These are phyloP conservation scores for Boletus sp. DNA, from an alignment of 768 basidiomycete genomes.

Conservation along the genomic window DNA sequence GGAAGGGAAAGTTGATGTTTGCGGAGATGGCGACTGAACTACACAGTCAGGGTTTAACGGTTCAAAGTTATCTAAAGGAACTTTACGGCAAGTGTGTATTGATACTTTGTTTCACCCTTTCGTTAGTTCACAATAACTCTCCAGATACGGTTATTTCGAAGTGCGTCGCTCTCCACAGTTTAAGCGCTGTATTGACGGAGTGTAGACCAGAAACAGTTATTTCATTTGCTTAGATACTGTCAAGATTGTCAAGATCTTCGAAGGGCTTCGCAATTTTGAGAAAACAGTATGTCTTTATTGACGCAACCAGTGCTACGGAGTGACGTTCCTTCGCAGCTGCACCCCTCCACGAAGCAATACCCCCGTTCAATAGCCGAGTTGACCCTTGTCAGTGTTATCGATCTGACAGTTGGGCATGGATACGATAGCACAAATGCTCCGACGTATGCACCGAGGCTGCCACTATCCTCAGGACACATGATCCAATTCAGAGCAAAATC, in stretches of 20 bases:
- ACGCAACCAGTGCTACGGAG: background rate
- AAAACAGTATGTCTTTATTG: slow-evolving; percentile 31
- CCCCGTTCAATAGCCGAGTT: slow-evolving; percentile 62
- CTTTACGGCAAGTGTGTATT: slow-evolving; percentile 56
- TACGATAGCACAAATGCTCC: slow-evolving; percentile 79
- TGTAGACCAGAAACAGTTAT: slow-evolving; percentile 78
- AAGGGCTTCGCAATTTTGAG: slow-evolving; percentile 57
- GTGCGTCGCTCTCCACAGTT: slow-evolving; percentile 31
- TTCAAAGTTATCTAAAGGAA: slow-evolving; percentile 55
- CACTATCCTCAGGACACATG: slow-evolving; percentile 82
- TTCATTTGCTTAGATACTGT: slow-evolving; percentile 69
- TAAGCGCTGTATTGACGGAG: background rate
- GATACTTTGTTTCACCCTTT: background rate
- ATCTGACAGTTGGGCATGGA: slow-evolving; percentile 61
- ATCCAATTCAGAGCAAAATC: slow-evolving; percentile 65
- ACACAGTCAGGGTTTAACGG: slow-evolving; percentile 49
- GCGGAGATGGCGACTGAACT: slow-evolving; percentile 63
- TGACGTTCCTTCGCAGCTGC: slow-evolving; percentile 14
- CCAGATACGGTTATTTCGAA: slow-evolving; percentile 78
- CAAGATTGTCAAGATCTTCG: slow-evolving; percentile 70
- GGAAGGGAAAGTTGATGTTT: slow-evolving; percentile 52
- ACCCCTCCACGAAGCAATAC: slow-evolving; percentile 41
- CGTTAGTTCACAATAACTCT: slow-evolving; percentile 1
- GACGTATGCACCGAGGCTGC: slow-evolving; percentile 56
- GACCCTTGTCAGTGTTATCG: slow-evolving; percentile 60